phyloP scores from a whole-genome alignment of 2,329 filamentous ascomycete genomes.

The Aspergillus pseudotamarii region DNA sequence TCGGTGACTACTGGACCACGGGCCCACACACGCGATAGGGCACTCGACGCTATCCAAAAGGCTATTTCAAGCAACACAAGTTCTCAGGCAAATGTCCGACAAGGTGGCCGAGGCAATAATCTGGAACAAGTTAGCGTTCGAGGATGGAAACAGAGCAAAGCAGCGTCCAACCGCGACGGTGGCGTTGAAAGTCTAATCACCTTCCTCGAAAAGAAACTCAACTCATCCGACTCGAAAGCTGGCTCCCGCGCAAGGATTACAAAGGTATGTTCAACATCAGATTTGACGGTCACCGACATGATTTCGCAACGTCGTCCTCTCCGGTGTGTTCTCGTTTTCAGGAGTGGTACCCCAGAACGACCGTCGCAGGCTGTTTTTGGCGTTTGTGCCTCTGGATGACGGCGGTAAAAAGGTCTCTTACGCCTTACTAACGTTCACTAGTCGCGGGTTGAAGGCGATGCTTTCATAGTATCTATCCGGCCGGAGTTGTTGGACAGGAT shows the following conservation, averaged over 20 bases:
- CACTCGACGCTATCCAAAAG: slow-evolving; percentile 40
- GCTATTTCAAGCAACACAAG: slow-evolving; percentile 35
- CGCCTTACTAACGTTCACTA: slow-evolving; percentile 69
- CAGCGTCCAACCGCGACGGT: slow-evolving; percentile 66
- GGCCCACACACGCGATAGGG: slow-evolving; percentile 32
- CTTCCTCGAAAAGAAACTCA: slow-evolving; percentile 73
- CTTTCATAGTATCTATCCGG: slow-evolving; percentile 67
- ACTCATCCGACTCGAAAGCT: slow-evolving; percentile 52
- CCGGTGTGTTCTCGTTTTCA: slow-evolving; percentile 45
- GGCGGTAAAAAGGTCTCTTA: slow-evolving; percentile 49
- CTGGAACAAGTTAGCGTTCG: slow-evolving; percentile 51
- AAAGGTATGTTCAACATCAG: slow-evolving; percentile 70
- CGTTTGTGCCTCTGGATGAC: slow-evolving; percentile 41
- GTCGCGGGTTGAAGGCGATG: slow-evolving; percentile 70
- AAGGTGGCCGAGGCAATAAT: slow-evolving; percentile 32
- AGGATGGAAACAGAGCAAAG: slow-evolving; percentile 71
- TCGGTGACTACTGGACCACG: slow-evolving; percentile 22
- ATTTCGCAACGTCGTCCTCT: slow-evolving; percentile 37
- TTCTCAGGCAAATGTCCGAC: slow-evolving; percentile 44
- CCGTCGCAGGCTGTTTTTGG: slow-evolving; percentile 37
- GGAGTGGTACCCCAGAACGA: slow-evolving; percentile 48
- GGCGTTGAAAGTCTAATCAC: slow-evolving; percentile 66
- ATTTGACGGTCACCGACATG: slow-evolving; percentile 46
- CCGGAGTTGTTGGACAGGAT: slow-evolving; percentile 67
- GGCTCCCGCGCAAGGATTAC: slow-evolving; percentile 65